Base-by-base conservation (phyloP, 2,329 filamentous ascomycete genomes). In the Fusarium buharicum region DNA sequence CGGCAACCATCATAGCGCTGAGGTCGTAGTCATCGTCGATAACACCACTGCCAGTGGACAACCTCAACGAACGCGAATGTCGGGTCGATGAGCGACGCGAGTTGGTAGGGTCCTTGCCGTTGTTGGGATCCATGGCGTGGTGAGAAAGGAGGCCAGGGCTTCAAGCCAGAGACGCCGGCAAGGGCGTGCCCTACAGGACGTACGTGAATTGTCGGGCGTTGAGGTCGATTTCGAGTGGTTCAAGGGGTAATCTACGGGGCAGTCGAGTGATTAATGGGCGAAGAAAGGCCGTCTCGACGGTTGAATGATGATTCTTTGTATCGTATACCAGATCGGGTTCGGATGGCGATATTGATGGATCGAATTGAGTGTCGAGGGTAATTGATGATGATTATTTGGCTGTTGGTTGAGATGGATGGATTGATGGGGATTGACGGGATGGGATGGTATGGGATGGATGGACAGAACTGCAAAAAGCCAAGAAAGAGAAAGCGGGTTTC, bases 1-100 rank as follows among this genome's bases (percentile, higher is more conserved):
- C 82, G 14, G 83, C 80, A 53, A 87, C 79, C 46, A 79, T 78
- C 73, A 82, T 77, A 24, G 79, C 82, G 44, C 75, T 75, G 69
- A 84, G 67, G 63, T 81, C 81, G 55, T 83, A 84, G 30, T 84
- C 81, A 59, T 80, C 77, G 48, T 80, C 76, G 39, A 54, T 52
- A 27, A 67, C 63, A 50, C 73, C 64, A 64, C 45, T 59, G 41
- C 55, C 59, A 43, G 64, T 62, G 14, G 78, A 79, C 46, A 75
- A 59, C 62, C 77, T 76, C 48, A 75, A 72, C 28, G 82, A 81
- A 28, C 72, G 71, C 38, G 82, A 81, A 20, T 71, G 71, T 65
- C 79, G 76, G 36, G 73, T 73, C 36, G 82, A 82, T 43, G 74
- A 72, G 63, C 75, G 78, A 71, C 77, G 76, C 66, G 80, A 78